Base-by-base conservation (phyloP, 2,329 filamentous ascomycete species). In the Polytolypa hystricis region DNA sequence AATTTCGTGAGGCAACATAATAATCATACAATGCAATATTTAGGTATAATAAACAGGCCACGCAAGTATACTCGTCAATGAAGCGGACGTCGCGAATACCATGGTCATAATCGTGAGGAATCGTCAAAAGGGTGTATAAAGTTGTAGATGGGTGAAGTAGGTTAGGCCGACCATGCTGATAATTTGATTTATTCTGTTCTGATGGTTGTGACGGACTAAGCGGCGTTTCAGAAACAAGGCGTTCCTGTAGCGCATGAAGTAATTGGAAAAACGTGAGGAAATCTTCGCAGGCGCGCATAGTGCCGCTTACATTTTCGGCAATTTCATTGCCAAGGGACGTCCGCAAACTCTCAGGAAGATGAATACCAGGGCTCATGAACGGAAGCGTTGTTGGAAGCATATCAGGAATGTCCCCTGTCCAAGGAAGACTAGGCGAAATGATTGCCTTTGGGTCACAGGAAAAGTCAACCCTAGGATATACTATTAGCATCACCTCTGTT, bases 61-160 rank as follows among this genome's bases (percentile, higher is more conserved):
- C 49, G 37, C 52, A 52, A 6, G 50, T 47, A 33, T 54, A 54
- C 43, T 55, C 53, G 35, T 56, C 52, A 29, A 56, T 55, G 28
- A 53, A 56, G 6, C 52, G 48, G 26, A 56, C 44, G 37, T 54
- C 53, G 10, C 50, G 48, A 29, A 56, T 54, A 3, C 53, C 53
- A 26, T 51, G 53, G 28, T 56, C 51, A 23, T 56, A 53, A 18
- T 55, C 51, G 2, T 52, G 51, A 15, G 55, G 44, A 25, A 47
- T 47, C 3, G 53, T 53, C 6, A 56, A 41, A 5, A 52, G 48
- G 10, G 46, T 42, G 42, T 53, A 49, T 16, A 56, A 33, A n/a
- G 41, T 46, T 5, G 51, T 51, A 5, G 45, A 47, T 3, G 44
- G 33, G 27, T 39, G 29, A 33, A 56, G 53, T 16, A 43, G 42